phyloP scores from a whole-genome alignment of 2,329 filamentous ascomycete species.

The Fusarium sp. region DNA sequence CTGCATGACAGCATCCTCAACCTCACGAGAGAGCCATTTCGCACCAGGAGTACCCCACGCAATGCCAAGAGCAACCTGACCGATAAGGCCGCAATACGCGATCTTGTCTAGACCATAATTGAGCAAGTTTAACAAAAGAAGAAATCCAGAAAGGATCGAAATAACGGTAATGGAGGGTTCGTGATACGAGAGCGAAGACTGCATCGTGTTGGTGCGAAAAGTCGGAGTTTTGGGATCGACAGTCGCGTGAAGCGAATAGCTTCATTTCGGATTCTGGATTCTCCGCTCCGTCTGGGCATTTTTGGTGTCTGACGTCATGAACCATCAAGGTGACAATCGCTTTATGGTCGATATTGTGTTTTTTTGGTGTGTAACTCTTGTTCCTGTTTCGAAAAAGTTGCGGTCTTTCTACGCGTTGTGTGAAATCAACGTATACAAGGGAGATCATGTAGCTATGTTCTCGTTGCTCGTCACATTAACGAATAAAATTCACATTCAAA shows the following conservation, averaged over 20 bases:
- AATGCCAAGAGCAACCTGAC: constrained; percentile 77
- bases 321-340: neutral
- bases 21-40: constrained; percentile 64
- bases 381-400: neutral
- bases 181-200: constrained; percentile 64
- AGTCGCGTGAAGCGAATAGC: neutral
- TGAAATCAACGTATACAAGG: too few species aligned
- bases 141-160: constrained; percentile 70
- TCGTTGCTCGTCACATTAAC: too few species aligned
- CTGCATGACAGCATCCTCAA: constrained; percentile 69
- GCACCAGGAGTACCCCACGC: constrained; percentile 76
- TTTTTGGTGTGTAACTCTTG: neutral
- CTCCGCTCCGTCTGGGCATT: neutral
- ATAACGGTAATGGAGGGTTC: constrained; percentile 71
- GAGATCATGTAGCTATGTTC: too few species aligned
- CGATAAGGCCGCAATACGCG: constrained; percentile 77
- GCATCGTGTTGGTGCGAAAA: neutral
- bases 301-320: neutral
- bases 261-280: neutral
- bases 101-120: constrained; percentile 68
- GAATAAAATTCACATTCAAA: too few species aligned
- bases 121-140: constrained; percentile 70
- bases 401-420: neutral
- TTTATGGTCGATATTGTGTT: neutral
- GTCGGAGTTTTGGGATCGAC: neutral